Percentiles rank a stretch among this genome's conserved stretches.
These are phyloP conservation scores for Mucor sp. DNA, from an alignment of 371 early-diverging fungal species.

Conservation along the genomic window DNA sequence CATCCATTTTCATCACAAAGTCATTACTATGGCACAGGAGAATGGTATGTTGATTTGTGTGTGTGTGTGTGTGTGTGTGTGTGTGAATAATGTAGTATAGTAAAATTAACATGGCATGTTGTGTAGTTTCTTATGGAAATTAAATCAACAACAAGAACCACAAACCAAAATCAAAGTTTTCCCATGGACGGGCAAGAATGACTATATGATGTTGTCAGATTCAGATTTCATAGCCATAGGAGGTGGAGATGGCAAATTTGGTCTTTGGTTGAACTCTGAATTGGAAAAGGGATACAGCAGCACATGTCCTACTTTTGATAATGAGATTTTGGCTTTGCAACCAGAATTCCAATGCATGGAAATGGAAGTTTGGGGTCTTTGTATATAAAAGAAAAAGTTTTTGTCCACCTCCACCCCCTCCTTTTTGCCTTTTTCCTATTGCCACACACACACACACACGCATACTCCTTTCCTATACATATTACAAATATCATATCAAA, in stretches of 20 bases:
- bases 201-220: constrained; percentile 86
- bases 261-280: constrained; percentile 88
- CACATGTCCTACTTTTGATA: constrained; percentile 86
- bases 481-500: background rate
- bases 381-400: background rate
- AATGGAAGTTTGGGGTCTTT: constrained; percentile 43
- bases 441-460: background rate
- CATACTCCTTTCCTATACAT: background rate
- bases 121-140: constrained; percentile 81
- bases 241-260: constrained; percentile 90
- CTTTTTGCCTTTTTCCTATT: background rate
- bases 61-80: background rate
- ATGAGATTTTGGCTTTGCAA: constrained; percentile 62
- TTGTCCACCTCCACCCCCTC: background rate
- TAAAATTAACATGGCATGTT: background rate
- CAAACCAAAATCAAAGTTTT: constrained; percentile 58
- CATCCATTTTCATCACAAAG: constrained; percentile 65
- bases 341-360: constrained; percentile 45
- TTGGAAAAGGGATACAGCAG: constrained; percentile 83
- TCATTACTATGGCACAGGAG: constrained; percentile 88
- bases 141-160: constrained; percentile 17
- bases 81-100: background rate
- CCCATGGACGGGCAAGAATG: constrained; percentile 87
- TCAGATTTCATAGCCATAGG: constrained; percentile 88
- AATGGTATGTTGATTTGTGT: constrained; percentile 63